phyloP scores from a whole-genome alignment of 306 rosid species.

The Acacia confusa region DNA sequence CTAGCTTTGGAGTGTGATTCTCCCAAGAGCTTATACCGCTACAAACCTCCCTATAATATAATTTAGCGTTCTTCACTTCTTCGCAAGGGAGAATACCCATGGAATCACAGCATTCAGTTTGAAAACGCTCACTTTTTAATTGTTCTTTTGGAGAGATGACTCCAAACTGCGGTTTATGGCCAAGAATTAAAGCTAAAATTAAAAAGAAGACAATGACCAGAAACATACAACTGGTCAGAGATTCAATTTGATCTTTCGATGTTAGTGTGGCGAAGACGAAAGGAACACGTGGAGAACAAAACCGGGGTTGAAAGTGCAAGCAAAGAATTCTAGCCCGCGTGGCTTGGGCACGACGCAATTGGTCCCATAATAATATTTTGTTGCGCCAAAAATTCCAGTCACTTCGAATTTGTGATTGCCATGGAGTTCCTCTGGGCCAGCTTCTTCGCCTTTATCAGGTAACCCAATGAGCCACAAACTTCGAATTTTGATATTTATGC shows the following conservation, averaged over 20 bases:
- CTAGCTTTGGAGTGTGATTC: too few relatives aligned
- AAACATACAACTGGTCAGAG: not conserved
- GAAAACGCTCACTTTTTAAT: not conserved
- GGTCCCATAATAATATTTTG: not conserved
- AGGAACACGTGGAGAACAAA: slow-evolving; percentile 5
- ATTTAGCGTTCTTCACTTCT: too few relatives aligned
- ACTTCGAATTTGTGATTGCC: not conserved
- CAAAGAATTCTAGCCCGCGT: not conserved
- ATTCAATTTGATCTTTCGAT: not conserved
- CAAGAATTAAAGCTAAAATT: not conserved
- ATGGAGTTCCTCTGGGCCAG: not conserved
- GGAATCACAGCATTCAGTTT: not conserved
- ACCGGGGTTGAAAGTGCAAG: not conserved
- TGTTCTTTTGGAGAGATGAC: not conserved
- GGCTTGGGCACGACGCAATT: not conserved
- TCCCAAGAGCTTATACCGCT: too few relatives aligned
- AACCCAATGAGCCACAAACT: slow-evolving; percentile 6
- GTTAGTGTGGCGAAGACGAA: too few relatives aligned
- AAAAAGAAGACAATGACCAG: not conserved
- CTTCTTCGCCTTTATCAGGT: slow-evolving; percentile 34
- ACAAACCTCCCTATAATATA: too few relatives aligned
- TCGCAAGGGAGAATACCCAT: too few relatives aligned
- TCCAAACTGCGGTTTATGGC: not conserved
- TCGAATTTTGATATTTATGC: not conserved
- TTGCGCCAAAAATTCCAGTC: not conserved